Evolutionary conservation across 805 yeast species (phyloP).

Genomic region (Wickerhamiella kurtzmanii): DNA sequence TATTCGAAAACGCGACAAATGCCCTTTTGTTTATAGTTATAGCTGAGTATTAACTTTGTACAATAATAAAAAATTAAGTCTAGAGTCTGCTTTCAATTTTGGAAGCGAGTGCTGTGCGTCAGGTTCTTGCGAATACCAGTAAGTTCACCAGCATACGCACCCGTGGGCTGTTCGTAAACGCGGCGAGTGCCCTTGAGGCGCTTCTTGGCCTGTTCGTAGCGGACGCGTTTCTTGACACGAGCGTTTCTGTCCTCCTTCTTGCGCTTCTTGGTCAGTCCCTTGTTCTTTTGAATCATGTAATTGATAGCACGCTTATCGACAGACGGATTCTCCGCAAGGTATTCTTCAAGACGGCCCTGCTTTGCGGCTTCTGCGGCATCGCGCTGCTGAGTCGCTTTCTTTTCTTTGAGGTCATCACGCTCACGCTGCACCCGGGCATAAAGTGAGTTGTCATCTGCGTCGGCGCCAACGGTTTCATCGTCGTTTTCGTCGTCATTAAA

Average conservation of each 20-base stretch:
- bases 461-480: constrained; percentile 18
- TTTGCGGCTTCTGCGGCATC: constrained; percentile 66
- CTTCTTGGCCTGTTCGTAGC: constrained; percentile 89
- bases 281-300: constrained; percentile 89
- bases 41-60: too few relatives aligned
- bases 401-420: constrained; percentile 34
- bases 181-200: constrained; percentile 81
- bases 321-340: constrained; percentile 50
- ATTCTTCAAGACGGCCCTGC: constrained; percentile 69
- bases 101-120: constrained; percentile 65
- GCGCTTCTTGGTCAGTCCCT: constrained; percentile 86
- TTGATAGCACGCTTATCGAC: constrained; percentile 90
- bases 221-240: constrained; percentile 96
- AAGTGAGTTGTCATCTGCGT: constrained; percentile 8
- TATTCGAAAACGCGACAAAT: too few relatives aligned
- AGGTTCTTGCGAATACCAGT: constrained; percentile 95
- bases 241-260: constrained; percentile 90
- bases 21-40: too few relatives aligned
- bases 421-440: constrained; percentile 49
- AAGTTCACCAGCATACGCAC: constrained; percentile 84
- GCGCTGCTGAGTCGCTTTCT: constrained; percentile 47
- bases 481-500: constrained; percentile 15
- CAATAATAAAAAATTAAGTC: constrained; percentile 27
- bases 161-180: constrained; percentile 62
- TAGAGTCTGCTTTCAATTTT: constrained; percentile 4